These are phyloP conservation scores for Xylaria sp. DNA, from an alignment of 2,329 filamentous ascomycete species.

Conservation along the genomic window DNA sequence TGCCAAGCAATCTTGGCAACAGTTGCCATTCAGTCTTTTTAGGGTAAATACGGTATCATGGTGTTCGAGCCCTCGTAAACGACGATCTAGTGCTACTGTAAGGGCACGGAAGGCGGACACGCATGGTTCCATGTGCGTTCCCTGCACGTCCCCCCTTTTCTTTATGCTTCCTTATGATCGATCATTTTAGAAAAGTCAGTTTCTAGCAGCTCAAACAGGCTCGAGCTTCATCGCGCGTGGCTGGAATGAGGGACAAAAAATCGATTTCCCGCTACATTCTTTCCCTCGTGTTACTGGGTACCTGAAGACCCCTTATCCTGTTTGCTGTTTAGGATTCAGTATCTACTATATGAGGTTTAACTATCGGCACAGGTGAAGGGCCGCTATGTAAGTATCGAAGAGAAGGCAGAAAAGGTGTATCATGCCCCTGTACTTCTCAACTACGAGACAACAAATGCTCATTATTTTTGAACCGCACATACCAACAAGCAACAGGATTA, in stretches of 20 bases:
- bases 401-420: neutral
- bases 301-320: conserved; percentile 29
- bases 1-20: too few species aligned
- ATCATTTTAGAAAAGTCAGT: conserved; percentile 37
- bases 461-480: conserved; percentile 12
- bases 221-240: conserved; percentile 42
- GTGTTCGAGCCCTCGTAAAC: conserved; percentile 14
- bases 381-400: neutral
- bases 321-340: conserved; percentile 22
- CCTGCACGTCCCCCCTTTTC: conserved; percentile 21
- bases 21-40: too few species aligned
- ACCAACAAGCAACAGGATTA: conserved; percentile 9
- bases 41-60: too few species aligned
- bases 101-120: conserved; percentile 1
- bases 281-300: conserved; percentile 36
- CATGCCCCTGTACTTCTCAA: neutral
- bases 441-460: neutral
- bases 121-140: neutral
- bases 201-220: conserved; percentile 38
- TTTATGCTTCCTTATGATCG: conserved; percentile 34
- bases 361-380: neutral
- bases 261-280: conserved; percentile 45
- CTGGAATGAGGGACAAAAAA: conserved; percentile 45
- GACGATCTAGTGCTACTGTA: neutral
- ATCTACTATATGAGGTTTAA: neutral